A percentile compares a stretch with the other conserved stretches of the same genome.
phyloP scores from a whole-genome alignment of 257 asterid species.

The Dorcoceras hygrometricum region DNA sequence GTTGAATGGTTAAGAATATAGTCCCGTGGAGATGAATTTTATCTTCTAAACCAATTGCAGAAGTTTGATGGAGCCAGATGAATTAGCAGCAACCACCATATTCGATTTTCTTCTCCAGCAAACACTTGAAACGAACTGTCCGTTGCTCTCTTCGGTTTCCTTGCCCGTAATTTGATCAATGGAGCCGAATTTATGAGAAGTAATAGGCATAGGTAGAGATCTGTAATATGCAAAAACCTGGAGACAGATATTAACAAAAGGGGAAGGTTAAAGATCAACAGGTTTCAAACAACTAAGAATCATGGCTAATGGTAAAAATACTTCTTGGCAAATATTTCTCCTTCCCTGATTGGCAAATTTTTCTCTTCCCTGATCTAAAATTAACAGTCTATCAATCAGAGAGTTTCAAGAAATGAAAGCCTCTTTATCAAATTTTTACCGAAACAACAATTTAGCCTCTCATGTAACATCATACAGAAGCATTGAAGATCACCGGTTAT shows the following conservation, averaged over 20 bases:
- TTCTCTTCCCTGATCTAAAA: too few relatives aligned
- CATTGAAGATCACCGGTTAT: too few relatives aligned
- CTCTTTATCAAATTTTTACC: neutral
- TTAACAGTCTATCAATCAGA: too few relatives aligned
- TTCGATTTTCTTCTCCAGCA: constrained; percentile 64
- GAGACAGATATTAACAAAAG: constrained; percentile 5
- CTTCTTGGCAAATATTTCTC: too few relatives aligned
- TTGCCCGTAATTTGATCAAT: constrained; percentile 40
- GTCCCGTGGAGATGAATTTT: neutral
- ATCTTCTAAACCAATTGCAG: constrained; percentile 37
- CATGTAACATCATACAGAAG: neutral
- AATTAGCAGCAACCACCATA: constrained; percentile 58
- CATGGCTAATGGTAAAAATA: neutral
- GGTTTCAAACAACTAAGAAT: constrained; percentile 1
- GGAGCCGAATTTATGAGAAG: constrained; percentile 43
- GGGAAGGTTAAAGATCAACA: constrained; percentile 1
- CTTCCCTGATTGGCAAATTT: too few relatives aligned
- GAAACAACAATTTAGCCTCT: neutral
- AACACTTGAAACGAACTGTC: constrained; percentile 59
- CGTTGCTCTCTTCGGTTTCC: constrained; percentile 31
- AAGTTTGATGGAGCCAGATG: constrained; percentile 43
- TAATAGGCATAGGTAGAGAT: constrained; percentile 63
- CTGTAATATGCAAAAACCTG: constrained; percentile 63
- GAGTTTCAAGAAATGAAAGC: neutral
- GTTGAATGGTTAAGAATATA: neutral